A percentile compares a stretch with the other conserved stretches of the same genome.
Evolutionary conservation across 306 rosid genomes (phyloP).

Genomic region (Castanea mollissima): DNA sequence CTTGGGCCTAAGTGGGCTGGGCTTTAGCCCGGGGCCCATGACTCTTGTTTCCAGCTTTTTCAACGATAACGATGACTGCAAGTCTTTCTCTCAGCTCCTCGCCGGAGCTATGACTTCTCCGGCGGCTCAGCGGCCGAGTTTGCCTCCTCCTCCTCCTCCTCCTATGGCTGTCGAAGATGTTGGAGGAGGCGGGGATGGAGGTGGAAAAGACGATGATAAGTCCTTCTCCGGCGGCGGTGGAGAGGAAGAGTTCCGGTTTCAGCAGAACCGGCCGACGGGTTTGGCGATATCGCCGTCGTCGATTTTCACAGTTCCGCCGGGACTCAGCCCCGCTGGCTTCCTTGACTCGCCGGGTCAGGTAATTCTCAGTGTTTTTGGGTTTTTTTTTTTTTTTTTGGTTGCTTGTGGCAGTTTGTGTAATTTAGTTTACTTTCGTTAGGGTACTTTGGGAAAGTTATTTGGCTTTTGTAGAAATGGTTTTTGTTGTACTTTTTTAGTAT

Average conservation of each 20-base stretch:
- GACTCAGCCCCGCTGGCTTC: slow-evolving; percentile 25
- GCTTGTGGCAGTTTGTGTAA: neutral
- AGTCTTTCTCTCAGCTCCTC: slow-evolving; percentile 82
- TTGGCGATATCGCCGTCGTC: slow-evolving; percentile 26
- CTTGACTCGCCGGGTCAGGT: slow-evolving; percentile 63
- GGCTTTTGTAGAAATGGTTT: no score
- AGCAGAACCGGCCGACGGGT: slow-evolving; percentile 22
- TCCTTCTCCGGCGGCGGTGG: slow-evolving; percentile 7
- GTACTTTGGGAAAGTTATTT: neutral
- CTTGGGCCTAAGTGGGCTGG: slow-evolving; percentile 9
- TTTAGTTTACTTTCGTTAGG: neutral
- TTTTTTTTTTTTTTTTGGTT: neutral
- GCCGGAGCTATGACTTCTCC: slow-evolving; percentile 78
- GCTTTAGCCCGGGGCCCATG: slow-evolving; percentile 89
- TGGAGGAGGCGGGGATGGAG: no score
- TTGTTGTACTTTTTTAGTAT: no score
- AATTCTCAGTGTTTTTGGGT: neutral
- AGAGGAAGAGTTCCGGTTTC: slow-evolving; percentile 29
- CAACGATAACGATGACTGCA: slow-evolving; percentile 52
- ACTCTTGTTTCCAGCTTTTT: slow-evolving; percentile 65
- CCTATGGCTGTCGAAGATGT: no score
- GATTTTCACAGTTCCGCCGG: slow-evolving; percentile 26
- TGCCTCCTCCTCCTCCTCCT: neutral
- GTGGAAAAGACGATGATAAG: slow-evolving; percentile 6
- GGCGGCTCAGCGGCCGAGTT: slow-evolving; percentile 4